These are phyloP conservation scores for Diaporthe destruens DNA, from an alignment of 2,329 filamentous ascomycete species.

Conservation along the genomic window DNA sequence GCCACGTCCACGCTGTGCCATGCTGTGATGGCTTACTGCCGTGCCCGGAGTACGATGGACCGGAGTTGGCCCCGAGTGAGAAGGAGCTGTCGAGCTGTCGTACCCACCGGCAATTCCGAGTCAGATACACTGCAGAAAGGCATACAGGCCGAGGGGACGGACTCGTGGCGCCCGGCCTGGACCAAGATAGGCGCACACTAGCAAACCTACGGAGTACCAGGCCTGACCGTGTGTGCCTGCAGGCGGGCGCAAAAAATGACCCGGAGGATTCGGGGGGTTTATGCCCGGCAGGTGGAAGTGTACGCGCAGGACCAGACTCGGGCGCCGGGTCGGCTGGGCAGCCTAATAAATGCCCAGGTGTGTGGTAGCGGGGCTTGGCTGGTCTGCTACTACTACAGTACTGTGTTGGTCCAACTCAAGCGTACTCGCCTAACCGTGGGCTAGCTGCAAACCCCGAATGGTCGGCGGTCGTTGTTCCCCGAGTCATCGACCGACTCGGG, in stretches of 20 bases:
- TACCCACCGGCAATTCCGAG: background rate
- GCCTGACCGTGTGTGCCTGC: background rate
- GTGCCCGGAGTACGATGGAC: background rate
- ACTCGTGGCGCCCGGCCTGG: background rate
- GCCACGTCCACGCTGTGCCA: background rate
- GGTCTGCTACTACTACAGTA: background rate
- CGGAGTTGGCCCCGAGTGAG: background rate
- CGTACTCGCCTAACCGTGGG: background rate
- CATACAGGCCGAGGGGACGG: background rate
- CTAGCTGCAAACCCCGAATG: background rate
- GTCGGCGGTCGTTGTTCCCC: slow-evolving; percentile 7
- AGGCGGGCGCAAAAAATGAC: background rate
- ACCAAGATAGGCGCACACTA: background rate
- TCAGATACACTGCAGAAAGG: slow-evolving; percentile 9
- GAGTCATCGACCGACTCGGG: slow-evolving; percentile 20
- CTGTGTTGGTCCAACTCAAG: no score
- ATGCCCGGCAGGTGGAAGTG: background rate
- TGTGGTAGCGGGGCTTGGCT: background rate
- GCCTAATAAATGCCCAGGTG: background rate
- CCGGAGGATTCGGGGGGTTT: slow-evolving; percentile 10
- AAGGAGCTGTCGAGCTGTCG: background rate
- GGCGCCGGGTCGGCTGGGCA: background rate
- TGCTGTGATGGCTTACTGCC: background rate
- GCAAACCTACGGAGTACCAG: no score
- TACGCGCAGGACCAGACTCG: background rate